Evolutionary conservation across 73 alveolate species (phyloP).

Genomic region (Paramecium octaurelia): DNA sequence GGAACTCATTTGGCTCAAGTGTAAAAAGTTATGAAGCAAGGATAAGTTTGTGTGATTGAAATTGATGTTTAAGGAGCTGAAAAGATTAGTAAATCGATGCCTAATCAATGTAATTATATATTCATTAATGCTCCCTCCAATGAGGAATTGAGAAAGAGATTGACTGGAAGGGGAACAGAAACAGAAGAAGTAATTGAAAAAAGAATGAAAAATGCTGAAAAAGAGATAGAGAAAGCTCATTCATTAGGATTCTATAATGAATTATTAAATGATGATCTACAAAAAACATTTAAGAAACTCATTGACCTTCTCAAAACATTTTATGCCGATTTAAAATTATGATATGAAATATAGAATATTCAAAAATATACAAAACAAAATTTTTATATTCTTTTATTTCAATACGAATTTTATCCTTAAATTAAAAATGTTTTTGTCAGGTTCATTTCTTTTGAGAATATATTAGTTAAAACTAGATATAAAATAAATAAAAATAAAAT

Average conservation of each 20-base stretch:
- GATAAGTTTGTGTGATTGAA: conserved; percentile 59
- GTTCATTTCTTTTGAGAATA: too few relatives aligned
- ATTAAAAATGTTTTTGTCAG: too few relatives aligned
- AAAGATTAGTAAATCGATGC: conserved; percentile 60
- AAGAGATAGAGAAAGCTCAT: conserved; percentile 54
- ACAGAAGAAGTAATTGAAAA: conserved; percentile 59
- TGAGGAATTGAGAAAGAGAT: conserved; percentile 67
- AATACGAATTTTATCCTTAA: too few relatives aligned
- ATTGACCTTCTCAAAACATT: conserved; percentile 23
- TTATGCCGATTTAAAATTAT: conserved; percentile 36
- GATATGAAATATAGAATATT: neutral
- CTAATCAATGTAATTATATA: conserved; percentile 62
- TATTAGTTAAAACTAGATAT: too few relatives aligned
- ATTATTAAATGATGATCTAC: conserved; percentile 58
- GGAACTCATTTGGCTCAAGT: conserved; percentile 66
- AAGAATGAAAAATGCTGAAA: conserved; percentile 61
- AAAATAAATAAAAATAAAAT: too few relatives aligned
- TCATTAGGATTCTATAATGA: conserved; percentile 31
- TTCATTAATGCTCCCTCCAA: conserved; percentile 71
- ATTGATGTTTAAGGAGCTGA: conserved; percentile 69
- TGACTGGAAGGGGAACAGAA: conserved; percentile 78
- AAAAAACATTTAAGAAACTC: neutral
- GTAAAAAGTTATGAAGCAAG: conserved; percentile 31
- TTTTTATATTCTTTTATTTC: neutral
- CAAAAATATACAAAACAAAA: neutral